A percentile compares a stretch with the other conserved stretches of the same genome.
Evolutionary conservation across 2,329 filamentous ascomycete genomes (phyloP).

Genomic region (Monilinia fructigena): DNA sequence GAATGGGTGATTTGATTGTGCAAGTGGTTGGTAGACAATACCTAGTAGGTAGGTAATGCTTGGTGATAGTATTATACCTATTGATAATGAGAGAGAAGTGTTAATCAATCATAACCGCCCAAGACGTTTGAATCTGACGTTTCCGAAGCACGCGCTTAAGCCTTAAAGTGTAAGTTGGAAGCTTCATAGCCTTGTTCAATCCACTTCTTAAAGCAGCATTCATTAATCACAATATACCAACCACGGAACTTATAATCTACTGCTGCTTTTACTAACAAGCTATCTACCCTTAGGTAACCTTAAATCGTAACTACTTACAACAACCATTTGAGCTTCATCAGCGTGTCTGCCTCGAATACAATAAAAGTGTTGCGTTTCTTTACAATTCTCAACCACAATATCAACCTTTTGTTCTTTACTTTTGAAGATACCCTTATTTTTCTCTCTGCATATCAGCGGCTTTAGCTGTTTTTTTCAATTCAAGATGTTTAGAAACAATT

Average conservation of each 20-base stretch:
- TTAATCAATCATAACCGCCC: too few relatives aligned
- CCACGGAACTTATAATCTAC: not conserved
- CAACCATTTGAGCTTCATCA: slow-evolving; percentile 37
- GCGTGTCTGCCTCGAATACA: slow-evolving; percentile 36
- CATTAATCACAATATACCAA: accelerated
- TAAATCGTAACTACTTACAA: slow-evolving; percentile 1
- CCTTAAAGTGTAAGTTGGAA: not conserved
- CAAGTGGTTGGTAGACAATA: not conserved
- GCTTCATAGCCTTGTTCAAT: slow-evolving; percentile 6
- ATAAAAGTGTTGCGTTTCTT: slow-evolving; percentile 8
- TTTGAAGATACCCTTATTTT: slow-evolving; percentile 23
- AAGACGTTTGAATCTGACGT: slow-evolving; percentile 16
- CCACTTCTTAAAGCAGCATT: not conserved
- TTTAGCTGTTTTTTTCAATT: slow-evolving; percentile 25
- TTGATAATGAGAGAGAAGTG: too few relatives aligned
- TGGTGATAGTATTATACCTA: not conserved
- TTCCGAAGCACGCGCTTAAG: slow-evolving; percentile 18
- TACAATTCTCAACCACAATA: slow-evolving; percentile 19
- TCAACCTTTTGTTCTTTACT: not conserved
- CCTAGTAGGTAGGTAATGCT: not conserved
- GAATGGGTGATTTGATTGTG: not conserved
- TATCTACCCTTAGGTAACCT: slow-evolving; percentile 25
- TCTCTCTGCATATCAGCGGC: slow-evolving; percentile 5
- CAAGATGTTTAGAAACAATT: slow-evolving; percentile 99
- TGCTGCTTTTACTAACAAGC: not conserved